phyloP scores from a whole-genome alignment of 1,284 basidiomycete genomes.

The Cutaneotrichosporon sp. region DNA sequence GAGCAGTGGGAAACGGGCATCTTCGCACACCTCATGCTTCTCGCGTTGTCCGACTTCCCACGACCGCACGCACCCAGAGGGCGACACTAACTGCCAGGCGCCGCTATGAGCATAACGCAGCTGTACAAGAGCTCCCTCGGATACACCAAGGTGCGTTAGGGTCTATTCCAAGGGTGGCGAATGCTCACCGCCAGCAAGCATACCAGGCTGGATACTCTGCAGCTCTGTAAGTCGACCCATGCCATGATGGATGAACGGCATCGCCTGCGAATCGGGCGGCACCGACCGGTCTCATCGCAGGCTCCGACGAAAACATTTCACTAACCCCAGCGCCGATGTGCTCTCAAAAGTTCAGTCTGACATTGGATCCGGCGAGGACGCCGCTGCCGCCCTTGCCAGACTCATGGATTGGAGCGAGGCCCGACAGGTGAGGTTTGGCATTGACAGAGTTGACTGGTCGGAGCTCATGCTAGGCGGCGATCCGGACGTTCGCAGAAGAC shows the following conservation, averaged over 20 bases:
- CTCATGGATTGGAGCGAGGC: slow-evolving; percentile 51
- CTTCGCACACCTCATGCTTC: neutral
- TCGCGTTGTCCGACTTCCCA: no score
- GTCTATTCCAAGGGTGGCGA: neutral
- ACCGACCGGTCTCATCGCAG: no score
- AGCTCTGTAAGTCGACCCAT: slow-evolving; percentile 38
- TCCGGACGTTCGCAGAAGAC: slow-evolving; percentile 42
- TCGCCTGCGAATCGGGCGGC: no score
- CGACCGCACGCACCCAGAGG: no score
- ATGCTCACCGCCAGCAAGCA: slow-evolving; percentile 37
- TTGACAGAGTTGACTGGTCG: no score
- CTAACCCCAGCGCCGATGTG: slow-evolving; percentile 35
- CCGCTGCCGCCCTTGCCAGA: slow-evolving; percentile 41
- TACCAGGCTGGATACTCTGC: slow-evolving; percentile 49
- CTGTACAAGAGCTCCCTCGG: slow-evolving; percentile 47
- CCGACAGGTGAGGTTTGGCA: slow-evolving; percentile 45
- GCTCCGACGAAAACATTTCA: no score
- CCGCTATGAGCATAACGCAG: slow-evolving; percentile 48
- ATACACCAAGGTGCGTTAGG: slow-evolving; percentile 45
- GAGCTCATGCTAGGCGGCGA: slow-evolving; percentile 33
- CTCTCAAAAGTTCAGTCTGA: slow-evolving; percentile 44
- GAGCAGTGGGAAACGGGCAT: neutral
- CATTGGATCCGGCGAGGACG: slow-evolving; percentile 40
- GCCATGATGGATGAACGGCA: neutral
- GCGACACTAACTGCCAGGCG: no score